phyloP scores from a whole-genome alignment of 441 rosid genomes.

The Arabidopsis lyrata region DNA sequence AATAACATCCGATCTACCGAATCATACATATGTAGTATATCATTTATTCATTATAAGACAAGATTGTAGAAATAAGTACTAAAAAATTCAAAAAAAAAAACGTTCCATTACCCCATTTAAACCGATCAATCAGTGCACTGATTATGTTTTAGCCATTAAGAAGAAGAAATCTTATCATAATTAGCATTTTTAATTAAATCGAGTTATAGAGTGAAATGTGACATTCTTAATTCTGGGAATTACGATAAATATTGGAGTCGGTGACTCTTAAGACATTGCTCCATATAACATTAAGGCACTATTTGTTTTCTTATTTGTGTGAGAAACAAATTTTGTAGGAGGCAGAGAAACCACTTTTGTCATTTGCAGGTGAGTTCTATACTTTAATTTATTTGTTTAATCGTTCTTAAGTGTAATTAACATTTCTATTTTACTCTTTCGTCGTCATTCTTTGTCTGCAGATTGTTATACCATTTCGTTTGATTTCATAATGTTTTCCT shows the following conservation, averaged over 20 bases:
- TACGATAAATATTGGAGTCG: conserved; percentile 12
- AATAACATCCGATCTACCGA: background rate
- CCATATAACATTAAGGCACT: conserved; percentile 9
- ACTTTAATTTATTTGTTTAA: background rate
- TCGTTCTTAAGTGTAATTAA: background rate
- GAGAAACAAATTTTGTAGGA: conserved; percentile 22
- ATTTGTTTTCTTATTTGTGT: background rate
- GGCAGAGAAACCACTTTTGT: conserved; percentile 16
- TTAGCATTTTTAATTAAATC: conserved; percentile 16
- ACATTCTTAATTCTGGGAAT: conserved; percentile 16
- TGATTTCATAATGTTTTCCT: conserved; percentile 21
- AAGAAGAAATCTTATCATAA: conserved; percentile 16
- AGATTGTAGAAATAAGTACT: background rate
- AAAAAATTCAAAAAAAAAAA: conserved; percentile 13
- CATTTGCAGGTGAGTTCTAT: conserved; percentile 33
- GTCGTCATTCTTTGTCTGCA: conserved; percentile 1
- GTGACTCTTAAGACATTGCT: conserved; percentile 29
- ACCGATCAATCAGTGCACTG: conserved; percentile 33
- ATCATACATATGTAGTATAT: background rate
- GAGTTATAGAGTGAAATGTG: conserved; percentile 24
- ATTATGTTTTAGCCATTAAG: conserved; percentile 28
- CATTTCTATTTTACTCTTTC: background rate
- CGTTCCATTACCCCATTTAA: conserved; percentile 30
- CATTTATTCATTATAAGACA: background rate
- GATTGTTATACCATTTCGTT: background rate